Conservation (phyloP, 345 rosid genomes). For the Eucalyptus melliodora region DNA sequence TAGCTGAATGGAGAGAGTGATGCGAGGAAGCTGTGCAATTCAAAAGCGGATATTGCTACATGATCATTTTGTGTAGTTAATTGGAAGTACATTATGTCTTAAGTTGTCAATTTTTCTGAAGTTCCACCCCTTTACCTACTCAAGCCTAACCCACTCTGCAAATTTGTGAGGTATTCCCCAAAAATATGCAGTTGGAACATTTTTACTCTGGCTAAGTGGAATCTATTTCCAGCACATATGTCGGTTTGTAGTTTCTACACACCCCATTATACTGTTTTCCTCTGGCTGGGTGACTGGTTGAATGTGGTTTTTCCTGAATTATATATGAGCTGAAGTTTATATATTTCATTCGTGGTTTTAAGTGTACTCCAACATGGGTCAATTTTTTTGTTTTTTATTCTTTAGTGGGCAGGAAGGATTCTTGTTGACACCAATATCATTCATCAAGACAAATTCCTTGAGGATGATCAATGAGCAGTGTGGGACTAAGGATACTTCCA, state of each 20-base stretch:
- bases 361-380: not conserved
- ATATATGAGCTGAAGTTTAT: not conserved
- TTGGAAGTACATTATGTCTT: not conserved
- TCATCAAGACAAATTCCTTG: constrained; percentile 37
- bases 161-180: not conserved
- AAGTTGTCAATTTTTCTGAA: not conserved
- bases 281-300: not conserved
- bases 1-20: not conserved
- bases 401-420: constrained; percentile 26
- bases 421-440: constrained; percentile 10
- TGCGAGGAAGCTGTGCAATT: not conserved
- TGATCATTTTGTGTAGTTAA: not conserved
- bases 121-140: not conserved
- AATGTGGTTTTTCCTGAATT: not conserved
- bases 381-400: not conserved
- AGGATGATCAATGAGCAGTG: constrained; percentile 12
- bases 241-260: not conserved
- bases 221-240: not conserved
- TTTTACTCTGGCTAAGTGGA: not conserved
- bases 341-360: not conserved
- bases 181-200: not conserved
- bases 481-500: not conserved
- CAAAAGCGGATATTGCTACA: not conserved
- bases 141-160: not conserved
- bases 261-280: not conserved